Evolutionary conservation across 441 rosid species (phyloP).

Genomic region (Gossypium davidsonii): DNA sequence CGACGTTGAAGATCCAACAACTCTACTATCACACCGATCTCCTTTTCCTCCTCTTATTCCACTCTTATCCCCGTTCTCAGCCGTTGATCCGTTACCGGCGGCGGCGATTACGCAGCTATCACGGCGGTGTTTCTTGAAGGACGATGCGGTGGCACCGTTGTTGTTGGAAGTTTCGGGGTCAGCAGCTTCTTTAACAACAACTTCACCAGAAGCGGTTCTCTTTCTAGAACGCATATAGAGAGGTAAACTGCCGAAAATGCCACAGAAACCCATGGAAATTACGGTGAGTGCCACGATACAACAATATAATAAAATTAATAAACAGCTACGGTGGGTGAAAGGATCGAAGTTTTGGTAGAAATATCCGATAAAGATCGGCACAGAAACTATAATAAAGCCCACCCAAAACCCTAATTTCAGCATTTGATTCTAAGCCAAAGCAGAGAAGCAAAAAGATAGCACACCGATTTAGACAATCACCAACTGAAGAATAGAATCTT

Average conservation of each 20-base stretch:
- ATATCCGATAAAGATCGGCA: conserved; percentile 21
- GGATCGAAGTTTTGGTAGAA: neutral
- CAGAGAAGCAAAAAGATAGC: conserved; percentile 18
- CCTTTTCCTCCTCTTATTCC: conserved; percentile 5
- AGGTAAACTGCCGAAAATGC: conserved; percentile 30
- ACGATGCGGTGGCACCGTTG: conserved; percentile 16
- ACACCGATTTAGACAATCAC: conserved; percentile 40
- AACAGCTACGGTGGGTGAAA: neutral
- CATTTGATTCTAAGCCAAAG: conserved; percentile 13
- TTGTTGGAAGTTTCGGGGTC: conserved; percentile 22
- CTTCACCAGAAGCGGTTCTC: conserved; percentile 38
- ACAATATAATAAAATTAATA: conserved; percentile 3
- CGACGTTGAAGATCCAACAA: conserved; percentile 16
- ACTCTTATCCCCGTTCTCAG: conserved; percentile 12
- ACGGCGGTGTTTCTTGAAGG: conserved; percentile 32
- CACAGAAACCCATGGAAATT: conserved; percentile 19
- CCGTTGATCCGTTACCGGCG: conserved; percentile 25
- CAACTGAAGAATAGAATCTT: conserved; percentile 25
- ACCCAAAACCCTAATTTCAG: conserved; percentile 7
- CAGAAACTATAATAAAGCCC: conserved; percentile 21
- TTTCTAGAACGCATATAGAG: conserved; percentile 55
- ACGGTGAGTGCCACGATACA: conserved; percentile 16
- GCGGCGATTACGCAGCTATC: neutral
- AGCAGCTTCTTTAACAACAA: conserved; percentile 29
- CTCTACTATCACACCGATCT: conserved; percentile 15